These are phyloP conservation scores for Fusarium irregulare DNA, from an alignment of 2,329 filamentous ascomycete species.

Conservation along the genomic window DNA sequence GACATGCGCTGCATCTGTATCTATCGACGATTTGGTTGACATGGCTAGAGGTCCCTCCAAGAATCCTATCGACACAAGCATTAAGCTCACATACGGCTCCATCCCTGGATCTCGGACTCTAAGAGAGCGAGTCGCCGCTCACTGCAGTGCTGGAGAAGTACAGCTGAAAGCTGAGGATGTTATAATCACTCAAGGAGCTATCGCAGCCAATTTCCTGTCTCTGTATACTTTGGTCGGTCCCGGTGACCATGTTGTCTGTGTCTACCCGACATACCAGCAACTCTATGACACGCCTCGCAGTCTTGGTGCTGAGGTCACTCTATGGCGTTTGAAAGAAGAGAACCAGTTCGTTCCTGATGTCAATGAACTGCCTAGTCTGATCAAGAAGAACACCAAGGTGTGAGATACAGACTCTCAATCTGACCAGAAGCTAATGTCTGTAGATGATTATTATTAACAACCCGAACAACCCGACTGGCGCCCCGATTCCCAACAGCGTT, in stretches of 20 bases:
- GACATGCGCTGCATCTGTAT: slow-evolving; percentile 82
- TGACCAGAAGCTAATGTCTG: rapidly evolving
- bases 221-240: slow-evolving; percentile 78
- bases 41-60: slow-evolving; percentile 55
- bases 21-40: slow-evolving; percentile 72
- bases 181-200: slow-evolving; percentile 82
- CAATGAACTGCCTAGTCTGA: slow-evolving; percentile 71
- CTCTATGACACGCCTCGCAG: slow-evolving; percentile 80
- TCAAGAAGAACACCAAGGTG: slow-evolving; percentile 77
- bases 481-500: slow-evolving; percentile 70
- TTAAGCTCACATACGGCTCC: slow-evolving; percentile 76
- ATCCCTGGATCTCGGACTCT: slow-evolving; percentile 76
- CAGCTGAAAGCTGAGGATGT: slow-evolving; percentile 68
- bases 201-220: slow-evolving; percentile 81
- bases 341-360: slow-evolving; percentile 76
- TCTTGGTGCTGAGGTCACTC: slow-evolving; percentile 79
- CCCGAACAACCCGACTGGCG: slow-evolving; percentile 85
- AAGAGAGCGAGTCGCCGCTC: slow-evolving; percentile 70
- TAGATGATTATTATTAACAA: slow-evolving; percentile 70
- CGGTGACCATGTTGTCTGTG: slow-evolving; percentile 86
- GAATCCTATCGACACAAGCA: slow-evolving; percentile 63
- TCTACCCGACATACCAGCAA: slow-evolving; percentile 89
- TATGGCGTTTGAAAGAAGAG: slow-evolving; percentile 77
- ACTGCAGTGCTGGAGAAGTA: slow-evolving; percentile 69
- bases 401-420: not conserved